These are phyloP conservation scores for Monilinia laxa DNA, from an alignment of 2,329 filamentous ascomycete species.

Conservation along the genomic window DNA sequence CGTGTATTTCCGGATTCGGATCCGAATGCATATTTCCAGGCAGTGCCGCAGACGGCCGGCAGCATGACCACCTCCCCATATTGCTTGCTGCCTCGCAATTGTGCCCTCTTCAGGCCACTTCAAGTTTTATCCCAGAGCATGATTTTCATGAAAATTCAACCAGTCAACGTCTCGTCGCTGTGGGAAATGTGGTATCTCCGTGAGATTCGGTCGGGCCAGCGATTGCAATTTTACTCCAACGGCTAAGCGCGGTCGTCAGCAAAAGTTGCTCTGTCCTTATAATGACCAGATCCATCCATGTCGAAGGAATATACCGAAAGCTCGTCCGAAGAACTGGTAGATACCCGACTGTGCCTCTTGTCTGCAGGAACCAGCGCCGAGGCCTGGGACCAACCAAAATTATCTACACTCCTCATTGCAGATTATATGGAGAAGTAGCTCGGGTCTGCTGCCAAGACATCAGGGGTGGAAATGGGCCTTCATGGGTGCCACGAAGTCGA, in stretches of 20 bases:
- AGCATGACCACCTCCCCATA: slow-evolving; percentile 19
- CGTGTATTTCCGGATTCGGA: slow-evolving; percentile 24
- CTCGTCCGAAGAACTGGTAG: slow-evolving; percentile 16
- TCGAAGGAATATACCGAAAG: slow-evolving; percentile 2
- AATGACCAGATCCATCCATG: slow-evolving; percentile 19
- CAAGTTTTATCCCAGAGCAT: not conserved
- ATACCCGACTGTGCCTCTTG: slow-evolving; percentile 33
- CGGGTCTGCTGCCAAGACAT: slow-evolving; percentile 8
- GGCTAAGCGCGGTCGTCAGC: slow-evolving; percentile 15
- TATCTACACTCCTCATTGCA: slow-evolving; percentile 15
- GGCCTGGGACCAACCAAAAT: slow-evolving; percentile 20
- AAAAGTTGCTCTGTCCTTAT: slow-evolving; percentile 4
- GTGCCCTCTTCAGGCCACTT: slow-evolving; percentile 9
- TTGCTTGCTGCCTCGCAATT: slow-evolving; percentile 17
- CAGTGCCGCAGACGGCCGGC: slow-evolving; percentile 31
- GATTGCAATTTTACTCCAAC: slow-evolving; percentile 14
- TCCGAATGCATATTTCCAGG: slow-evolving; percentile 30
- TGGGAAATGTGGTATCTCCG: not conserved
- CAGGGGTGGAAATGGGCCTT: not conserved
- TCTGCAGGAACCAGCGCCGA: slow-evolving; percentile 39
- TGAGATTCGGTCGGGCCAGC: not conserved
- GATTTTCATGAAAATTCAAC: not conserved
- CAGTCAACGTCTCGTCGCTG: not conserved
- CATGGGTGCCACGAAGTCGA: slow-evolving; percentile 25
- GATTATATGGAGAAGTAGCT: slow-evolving; percentile 21